Conservation (phyloP, 1,139 yeast genomes). For the Hansenula sp. region DNA sequence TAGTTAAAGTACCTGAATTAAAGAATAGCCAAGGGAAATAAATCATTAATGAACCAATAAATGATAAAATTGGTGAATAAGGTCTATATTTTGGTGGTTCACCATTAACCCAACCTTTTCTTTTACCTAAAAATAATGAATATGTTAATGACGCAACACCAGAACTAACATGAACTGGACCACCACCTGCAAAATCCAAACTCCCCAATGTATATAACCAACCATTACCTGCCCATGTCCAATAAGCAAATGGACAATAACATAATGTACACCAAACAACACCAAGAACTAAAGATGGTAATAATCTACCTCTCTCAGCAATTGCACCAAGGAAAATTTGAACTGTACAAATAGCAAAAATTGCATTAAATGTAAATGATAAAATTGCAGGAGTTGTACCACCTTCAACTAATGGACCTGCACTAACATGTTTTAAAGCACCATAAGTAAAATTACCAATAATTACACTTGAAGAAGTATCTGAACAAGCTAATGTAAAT, state of each 20-base stretch:
- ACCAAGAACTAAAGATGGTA: constrained; percentile 38
- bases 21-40: constrained; percentile 52
- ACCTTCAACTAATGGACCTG: constrained; percentile 35
- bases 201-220: constrained; percentile 39
- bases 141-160: constrained; percentile 37
- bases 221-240: constrained; percentile 43
- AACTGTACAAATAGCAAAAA: constrained; percentile 44
- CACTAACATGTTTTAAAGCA: constrained; percentile 34
- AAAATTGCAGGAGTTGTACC: constrained; percentile 37
- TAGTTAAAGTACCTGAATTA: constrained; percentile 44
- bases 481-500: constrained; percentile 38
- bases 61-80: constrained; percentile 37
- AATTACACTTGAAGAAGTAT: constrained; percentile 32
- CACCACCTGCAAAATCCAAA: constrained; percentile 47
- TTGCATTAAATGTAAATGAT: constrained; percentile 37
- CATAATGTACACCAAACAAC: constrained; percentile 37
- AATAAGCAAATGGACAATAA: constrained; percentile 41
- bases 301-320: constrained; percentile 38
- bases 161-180: constrained; percentile 42
- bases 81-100: constrained; percentile 26
- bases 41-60: constrained; percentile 43
- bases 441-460: constrained; percentile 37
- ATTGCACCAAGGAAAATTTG: constrained; percentile 43
- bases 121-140: constrained; percentile 36
- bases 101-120: constrained; percentile 34